Percentiles rank a stretch among this genome's conserved stretches.
phyloP scores from a whole-genome alignment of 2,329 filamentous ascomycete genomes.

The Trichophyton equinum region DNA sequence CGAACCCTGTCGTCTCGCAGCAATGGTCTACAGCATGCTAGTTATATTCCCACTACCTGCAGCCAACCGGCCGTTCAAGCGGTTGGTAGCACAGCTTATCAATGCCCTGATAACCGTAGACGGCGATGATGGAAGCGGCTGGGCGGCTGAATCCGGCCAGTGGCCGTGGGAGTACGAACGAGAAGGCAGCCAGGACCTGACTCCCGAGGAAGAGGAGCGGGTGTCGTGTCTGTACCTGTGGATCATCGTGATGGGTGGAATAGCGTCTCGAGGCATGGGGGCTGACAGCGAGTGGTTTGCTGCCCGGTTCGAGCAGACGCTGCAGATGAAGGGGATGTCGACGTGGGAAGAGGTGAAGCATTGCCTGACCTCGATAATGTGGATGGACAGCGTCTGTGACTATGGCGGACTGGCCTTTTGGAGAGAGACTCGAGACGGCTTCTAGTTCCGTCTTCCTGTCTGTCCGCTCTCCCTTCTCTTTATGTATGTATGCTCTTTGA shows the following conservation, averaged over 20 bases:
- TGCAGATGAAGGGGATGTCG: conserved; percentile 11
- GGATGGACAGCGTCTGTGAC: conserved; percentile 27
- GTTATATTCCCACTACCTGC: conserved; percentile 30
- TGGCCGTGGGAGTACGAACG: background rate
- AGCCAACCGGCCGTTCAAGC: conserved; percentile 25
- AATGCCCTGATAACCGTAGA: conserved; percentile 15
- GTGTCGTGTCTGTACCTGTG: conserved; percentile 21
- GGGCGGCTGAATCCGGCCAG: conserved; percentile 13
- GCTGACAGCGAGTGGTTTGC: conserved; percentile 26
- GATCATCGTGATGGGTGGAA: conserved; percentile 27
- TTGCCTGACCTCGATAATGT: conserved; percentile 21
- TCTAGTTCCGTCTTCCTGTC: background rate
- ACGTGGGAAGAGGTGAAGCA: conserved; percentile 20
- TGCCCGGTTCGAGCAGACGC: conserved; percentile 16
- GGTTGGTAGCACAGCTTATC: conserved; percentile 20
- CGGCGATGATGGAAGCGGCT: conserved; percentile 16
- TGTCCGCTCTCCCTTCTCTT: background rate
- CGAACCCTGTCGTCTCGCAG: conserved; percentile 26
- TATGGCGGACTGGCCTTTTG: conserved; percentile 21
- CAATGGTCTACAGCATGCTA: conserved; percentile 27
- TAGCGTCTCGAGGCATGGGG: conserved; percentile 23
- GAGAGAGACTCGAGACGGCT: conserved; percentile 14
- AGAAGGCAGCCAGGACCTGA: background rate
- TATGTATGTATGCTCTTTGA: background rate
- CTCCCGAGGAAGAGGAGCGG: background rate